phyloP scores from a whole-genome alignment of 345 rosid species.

The Linum usitatissimum region DNA sequence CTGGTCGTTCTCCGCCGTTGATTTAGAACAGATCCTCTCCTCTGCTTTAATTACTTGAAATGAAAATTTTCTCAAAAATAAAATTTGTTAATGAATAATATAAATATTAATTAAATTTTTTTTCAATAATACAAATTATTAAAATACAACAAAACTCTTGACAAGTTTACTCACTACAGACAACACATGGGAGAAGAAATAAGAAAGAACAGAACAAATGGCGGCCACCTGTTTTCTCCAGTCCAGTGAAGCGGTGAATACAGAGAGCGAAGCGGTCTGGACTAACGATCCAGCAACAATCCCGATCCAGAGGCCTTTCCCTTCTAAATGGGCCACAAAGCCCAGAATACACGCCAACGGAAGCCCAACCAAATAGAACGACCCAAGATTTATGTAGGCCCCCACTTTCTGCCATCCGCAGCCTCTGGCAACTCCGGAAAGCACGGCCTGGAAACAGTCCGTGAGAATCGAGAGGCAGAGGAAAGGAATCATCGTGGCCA shows the following conservation, averaged over 20 bases:
- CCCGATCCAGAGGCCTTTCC: constrained; percentile 37
- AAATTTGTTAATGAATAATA: too few relatives aligned
- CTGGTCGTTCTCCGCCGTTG: background rate
- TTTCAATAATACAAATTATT: too few relatives aligned
- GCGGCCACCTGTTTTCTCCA: constrained; percentile 30
- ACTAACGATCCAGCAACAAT: constrained; percentile 24
- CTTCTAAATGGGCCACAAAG: constrained; percentile 21
- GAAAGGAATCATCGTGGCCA: constrained; percentile 12
- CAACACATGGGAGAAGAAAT: background rate
- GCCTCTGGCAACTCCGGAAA: constrained; percentile 34
- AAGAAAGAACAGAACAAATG: background rate
- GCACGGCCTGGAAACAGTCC: constrained; percentile 17
- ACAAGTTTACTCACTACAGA: background rate
- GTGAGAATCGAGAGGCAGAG: constrained; percentile 10
- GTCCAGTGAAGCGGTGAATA: constrained; percentile 15
- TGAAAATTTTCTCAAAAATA: too few relatives aligned
- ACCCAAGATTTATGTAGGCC: constrained; percentile 24
- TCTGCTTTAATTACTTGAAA: constrained; percentile 18
- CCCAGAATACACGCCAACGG: constrained; percentile 20
- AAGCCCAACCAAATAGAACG: constrained; percentile 30
- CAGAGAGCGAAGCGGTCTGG: constrained; percentile 18
- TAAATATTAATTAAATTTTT: too few relatives aligned
- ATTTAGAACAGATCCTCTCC: constrained; percentile 5
- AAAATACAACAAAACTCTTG: too few relatives aligned
- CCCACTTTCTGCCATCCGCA: constrained; percentile 35